Percentiles rank a stretch among this genome's conserved stretches.
Evolutionary conservation across 768 basidiomycete genomes (phyloP).

Genomic region (Naganishia randhawae): DNA sequence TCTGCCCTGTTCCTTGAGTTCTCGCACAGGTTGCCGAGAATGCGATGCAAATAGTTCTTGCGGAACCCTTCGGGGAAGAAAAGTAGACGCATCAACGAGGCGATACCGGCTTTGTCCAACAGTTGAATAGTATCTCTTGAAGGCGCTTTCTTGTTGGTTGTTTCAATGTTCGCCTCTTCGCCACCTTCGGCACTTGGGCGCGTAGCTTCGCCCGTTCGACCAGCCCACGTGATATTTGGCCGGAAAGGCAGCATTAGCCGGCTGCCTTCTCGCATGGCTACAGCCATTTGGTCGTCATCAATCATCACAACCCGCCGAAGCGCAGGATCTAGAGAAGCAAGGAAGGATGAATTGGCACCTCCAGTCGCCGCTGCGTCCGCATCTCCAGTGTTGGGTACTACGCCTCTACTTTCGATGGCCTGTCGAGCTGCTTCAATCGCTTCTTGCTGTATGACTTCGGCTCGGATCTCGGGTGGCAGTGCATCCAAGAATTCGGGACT

Average conservation of each 20-base stretch:
- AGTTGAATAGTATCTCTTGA: constrained; percentile 87
- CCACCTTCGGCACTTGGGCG: background rate
- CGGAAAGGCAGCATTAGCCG: background rate
- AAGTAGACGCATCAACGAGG: constrained; percentile 81
- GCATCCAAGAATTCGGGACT: constrained; percentile 94
- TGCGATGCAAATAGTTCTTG: constrained; percentile 78
- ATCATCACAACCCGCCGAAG: constrained; percentile 85
- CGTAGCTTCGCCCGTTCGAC: background rate
- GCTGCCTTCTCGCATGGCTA: constrained; percentile 65
- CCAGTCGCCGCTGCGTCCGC: constrained; percentile 55
- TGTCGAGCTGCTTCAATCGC: constrained; percentile 71
- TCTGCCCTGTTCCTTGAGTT: constrained; percentile 87
- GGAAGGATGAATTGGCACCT: constrained; percentile 83
- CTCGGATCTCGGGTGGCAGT: constrained; percentile 89
- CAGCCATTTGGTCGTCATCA: constrained; percentile 59
- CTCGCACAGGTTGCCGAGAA: constrained; percentile 92
- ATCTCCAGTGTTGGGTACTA: too few relatives aligned
- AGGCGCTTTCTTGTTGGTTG: constrained; percentile 54
- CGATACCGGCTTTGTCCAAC: constrained; percentile 82
- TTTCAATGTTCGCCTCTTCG: constrained; percentile 10
- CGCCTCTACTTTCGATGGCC: too few relatives aligned
- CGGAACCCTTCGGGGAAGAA: constrained; percentile 92
- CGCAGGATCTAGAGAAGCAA: constrained; percentile 83
- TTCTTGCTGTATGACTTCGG: constrained; percentile 95
- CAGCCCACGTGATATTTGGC: background rate